A percentile compares a stretch with the other conserved stretches of the same genome.
phyloP scores from a whole-genome alignment of 805 yeast genomes.

The Saccharomycopsis microspora region DNA sequence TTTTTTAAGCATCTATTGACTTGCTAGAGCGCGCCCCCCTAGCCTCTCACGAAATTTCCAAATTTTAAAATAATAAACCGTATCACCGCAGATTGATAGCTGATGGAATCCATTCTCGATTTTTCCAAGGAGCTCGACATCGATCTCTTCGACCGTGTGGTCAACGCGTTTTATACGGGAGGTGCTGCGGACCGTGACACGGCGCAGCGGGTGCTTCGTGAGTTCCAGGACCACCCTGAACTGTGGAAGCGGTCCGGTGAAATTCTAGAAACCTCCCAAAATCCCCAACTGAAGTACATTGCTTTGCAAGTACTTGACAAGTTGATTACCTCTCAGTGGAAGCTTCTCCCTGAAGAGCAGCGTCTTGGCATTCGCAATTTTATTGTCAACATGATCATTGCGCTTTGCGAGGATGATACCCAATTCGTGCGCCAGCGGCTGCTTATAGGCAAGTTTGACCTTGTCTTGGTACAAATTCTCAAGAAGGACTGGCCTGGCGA shows the following conservation, averaged over 20 bases:
- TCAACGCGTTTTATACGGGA: constrained; percentile 73
- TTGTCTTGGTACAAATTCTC: constrained; percentile 85
- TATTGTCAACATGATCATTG: constrained; percentile 84
- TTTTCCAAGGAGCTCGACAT: constrained; percentile 79
- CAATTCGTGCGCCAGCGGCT: constrained; percentile 65
- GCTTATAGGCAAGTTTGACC: constrained; percentile 82
- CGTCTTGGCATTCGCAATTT: constrained; percentile 89
- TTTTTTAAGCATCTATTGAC: no score
- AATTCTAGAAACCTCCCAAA: constrained; percentile 65
- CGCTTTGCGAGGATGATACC: constrained; percentile 76
- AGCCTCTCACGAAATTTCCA: no score
- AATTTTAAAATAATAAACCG: no score
- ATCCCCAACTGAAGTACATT: constrained; percentile 84
- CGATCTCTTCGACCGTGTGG: constrained; percentile 68
- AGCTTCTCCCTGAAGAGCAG: constrained; percentile 78
- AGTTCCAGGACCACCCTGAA: constrained; percentile 88
- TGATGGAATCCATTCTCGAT: constrained; percentile 82
- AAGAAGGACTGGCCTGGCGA: constrained; percentile 99
- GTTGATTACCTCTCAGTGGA: constrained; percentile 88
- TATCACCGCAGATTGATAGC: no score
- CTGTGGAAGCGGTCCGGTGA: constrained; percentile 93
- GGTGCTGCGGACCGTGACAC: constrained; percentile 42
- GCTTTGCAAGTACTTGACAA: constrained; percentile 86
- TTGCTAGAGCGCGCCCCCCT: no score
- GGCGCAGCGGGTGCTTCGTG: constrained; percentile 62